Evolutionary conservation across 2,329 filamentous ascomycete species (phyloP).

Genomic region (Daldinia sp.): DNA sequence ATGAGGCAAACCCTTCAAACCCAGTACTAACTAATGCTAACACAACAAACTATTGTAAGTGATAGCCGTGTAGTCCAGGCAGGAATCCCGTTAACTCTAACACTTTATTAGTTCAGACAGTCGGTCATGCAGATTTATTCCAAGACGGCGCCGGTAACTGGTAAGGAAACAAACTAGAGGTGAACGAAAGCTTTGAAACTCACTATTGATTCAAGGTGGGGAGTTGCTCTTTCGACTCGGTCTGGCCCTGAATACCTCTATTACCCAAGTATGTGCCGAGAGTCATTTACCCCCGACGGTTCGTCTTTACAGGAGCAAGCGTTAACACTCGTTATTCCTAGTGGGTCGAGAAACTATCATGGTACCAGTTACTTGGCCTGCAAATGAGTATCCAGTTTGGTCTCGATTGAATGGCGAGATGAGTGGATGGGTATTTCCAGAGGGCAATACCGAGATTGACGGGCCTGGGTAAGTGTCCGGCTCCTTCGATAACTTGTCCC

Average conservation of each 20-base stretch:
- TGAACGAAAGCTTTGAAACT: not conserved
- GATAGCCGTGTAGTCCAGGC: not conserved
- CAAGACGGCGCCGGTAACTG: conserved; percentile 59
- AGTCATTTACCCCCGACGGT: not conserved
- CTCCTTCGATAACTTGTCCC: conserved; percentile 31
- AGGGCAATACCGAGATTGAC: conserved; percentile 34
- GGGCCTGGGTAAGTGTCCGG: conserved; percentile 46
- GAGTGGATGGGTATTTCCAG: conserved; percentile 51
- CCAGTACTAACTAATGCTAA: conserved; percentile 61
- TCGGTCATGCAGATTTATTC: conserved; percentile 69
- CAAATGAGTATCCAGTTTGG: conserved; percentile 53
- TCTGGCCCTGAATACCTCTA: conserved; percentile 55
- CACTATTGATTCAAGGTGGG: conserved; percentile 52
- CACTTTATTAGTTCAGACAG: conserved; percentile 59
- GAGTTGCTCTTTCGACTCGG: conserved; percentile 56
- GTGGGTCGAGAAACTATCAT: conserved; percentile 59
- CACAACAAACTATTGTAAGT: conserved; percentile 56
- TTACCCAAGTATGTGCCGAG: conserved; percentile 50
- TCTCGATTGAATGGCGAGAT: conserved; percentile 53
- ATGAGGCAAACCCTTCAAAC: conserved; percentile 57
- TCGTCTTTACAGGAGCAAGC: not conserved
- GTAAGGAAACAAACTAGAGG: conserved; percentile 37
- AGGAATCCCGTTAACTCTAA: not conserved
- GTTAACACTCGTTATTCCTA: not conserved
- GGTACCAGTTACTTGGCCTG: conserved; percentile 55